Base-by-base conservation (phyloP, 768 basidiomycete genomes). In the Trametes cinnabarina region DNA sequence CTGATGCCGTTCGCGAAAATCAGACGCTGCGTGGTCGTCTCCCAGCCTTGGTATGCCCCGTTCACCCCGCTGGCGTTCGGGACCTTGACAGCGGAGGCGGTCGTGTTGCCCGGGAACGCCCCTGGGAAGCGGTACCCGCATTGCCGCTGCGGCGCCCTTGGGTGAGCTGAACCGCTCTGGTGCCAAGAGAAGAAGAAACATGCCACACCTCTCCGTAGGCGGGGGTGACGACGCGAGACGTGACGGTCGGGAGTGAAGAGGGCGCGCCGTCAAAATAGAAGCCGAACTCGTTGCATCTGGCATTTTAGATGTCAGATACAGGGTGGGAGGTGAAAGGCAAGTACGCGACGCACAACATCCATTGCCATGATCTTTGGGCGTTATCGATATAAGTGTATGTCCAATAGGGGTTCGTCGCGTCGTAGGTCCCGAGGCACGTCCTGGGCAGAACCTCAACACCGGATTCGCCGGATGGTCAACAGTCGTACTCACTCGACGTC, bases 1-100 rank as follows among this genome's bases (percentile, higher is more conserved):
- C 87, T 83, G 51, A 77, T 72, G 42, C 86, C 87, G 44, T 85
- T 88, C 25, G 84, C 84, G 61, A 88, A 88, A 76, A 89, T 86
- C 1, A 89, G 72, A 26, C 80, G 77, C 25, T 82, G 72, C 19
- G 81, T 71, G 26, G 74, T 71, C 19, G 86, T 81, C 63, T 82
- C 70, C 87, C 88, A 90, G 11, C 88, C 87, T 9, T 71, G 66
- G 69, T 87, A 88, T 19, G 68, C 69, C 0, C 8, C 25, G 63
- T 88, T 80, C 3, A 82, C 81, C 8, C 62, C 62, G 0, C 59
- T 63, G 0, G 73, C 75, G 14, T 80, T 72, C 0, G 82, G 80
- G 3, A 65, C 67, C 3, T 80, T 80, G 0, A 51, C 28, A 6
- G 20, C 35, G 77, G 73, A 30, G 26, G 37, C 26, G 25, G 37